These are phyloP conservation scores for Tuber magnatum DNA, from an alignment of 495 filamentous ascomycete species.

Conservation along the genomic window DNA sequence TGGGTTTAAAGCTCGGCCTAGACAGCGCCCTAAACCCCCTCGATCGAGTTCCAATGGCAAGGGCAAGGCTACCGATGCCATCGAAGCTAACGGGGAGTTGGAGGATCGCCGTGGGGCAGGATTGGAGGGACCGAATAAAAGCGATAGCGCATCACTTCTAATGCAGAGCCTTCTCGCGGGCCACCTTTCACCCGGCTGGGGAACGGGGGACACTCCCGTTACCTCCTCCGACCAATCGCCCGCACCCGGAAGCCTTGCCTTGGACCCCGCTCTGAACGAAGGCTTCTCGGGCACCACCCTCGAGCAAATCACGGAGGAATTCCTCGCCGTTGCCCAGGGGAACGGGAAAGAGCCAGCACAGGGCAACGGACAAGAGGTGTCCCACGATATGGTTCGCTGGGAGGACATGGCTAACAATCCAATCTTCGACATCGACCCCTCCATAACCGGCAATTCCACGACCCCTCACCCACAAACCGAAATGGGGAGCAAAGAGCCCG, in stretches of 20 bases:
- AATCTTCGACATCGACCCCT: constrained; percentile 38
- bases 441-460: constrained; percentile 12
- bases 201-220: constrained; percentile 25
- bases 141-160: constrained; percentile 27
- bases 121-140: constrained; percentile 30
- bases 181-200: constrained; percentile 28
- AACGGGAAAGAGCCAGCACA: constrained; percentile 21
- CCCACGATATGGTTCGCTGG: constrained; percentile 37
- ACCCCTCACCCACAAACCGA: neutral
- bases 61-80: constrained; percentile 12
- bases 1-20: constrained; percentile 40
- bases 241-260: constrained; percentile 34
- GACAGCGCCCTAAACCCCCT: constrained; percentile 38
- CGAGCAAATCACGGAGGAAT: constrained; percentile 37
- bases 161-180: constrained; percentile 36
- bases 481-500: neutral
- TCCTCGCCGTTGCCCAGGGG: constrained; percentile 33
- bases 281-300: constrained; percentile 32
- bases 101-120: constrained; percentile 23
- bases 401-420: constrained; percentile 40
- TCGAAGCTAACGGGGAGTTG: constrained; percentile 25
- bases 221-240: constrained; percentile 37
- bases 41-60: constrained; percentile 24
- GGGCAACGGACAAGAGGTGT: constrained; percentile 16
- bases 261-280: constrained; percentile 36